Evolutionary conservation across 2,329 filamentous ascomycete genomes (phyloP).

Genomic region (Epichloe baconii): DNA sequence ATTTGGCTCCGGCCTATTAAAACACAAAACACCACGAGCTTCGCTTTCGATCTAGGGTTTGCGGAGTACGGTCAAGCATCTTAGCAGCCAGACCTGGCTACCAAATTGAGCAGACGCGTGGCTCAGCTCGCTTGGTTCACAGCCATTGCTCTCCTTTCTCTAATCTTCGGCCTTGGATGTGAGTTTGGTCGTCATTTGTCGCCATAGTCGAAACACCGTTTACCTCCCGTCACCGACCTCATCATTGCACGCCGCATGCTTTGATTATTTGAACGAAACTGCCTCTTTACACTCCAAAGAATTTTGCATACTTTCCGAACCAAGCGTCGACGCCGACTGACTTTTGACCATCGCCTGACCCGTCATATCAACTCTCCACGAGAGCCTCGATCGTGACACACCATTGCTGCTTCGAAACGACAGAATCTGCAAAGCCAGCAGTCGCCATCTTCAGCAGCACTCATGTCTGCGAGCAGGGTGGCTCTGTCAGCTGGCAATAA

Average conservation of each 20-base stretch:
- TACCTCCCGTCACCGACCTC: background rate
- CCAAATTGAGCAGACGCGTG: background rate
- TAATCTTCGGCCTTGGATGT: background rate
- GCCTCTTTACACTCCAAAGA: background rate
- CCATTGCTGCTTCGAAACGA: background rate
- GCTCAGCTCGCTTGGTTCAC: background rate
- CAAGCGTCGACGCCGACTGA: background rate
- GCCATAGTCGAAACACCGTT: background rate
- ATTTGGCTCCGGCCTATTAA: too few species aligned
- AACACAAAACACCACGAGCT: background rate
- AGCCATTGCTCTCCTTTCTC: background rate
- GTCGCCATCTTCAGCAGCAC: slow-evolving; percentile 1
- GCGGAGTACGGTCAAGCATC: background rate
- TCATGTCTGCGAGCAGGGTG: slow-evolving; percentile 27
- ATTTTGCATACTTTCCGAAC: background rate
- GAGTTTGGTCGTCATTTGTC: background rate
- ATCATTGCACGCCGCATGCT: background rate
- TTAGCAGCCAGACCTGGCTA: background rate
- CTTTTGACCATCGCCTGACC: background rate
- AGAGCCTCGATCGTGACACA: background rate
- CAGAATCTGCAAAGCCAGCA: background rate
- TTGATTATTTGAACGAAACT: background rate
- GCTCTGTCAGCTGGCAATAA: slow-evolving; percentile 17
- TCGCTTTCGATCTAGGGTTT: background rate
- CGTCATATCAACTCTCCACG: background rate